phyloP scores from a whole-genome alignment of 257 asterid genomes.

The Solanum piurae region DNA sequence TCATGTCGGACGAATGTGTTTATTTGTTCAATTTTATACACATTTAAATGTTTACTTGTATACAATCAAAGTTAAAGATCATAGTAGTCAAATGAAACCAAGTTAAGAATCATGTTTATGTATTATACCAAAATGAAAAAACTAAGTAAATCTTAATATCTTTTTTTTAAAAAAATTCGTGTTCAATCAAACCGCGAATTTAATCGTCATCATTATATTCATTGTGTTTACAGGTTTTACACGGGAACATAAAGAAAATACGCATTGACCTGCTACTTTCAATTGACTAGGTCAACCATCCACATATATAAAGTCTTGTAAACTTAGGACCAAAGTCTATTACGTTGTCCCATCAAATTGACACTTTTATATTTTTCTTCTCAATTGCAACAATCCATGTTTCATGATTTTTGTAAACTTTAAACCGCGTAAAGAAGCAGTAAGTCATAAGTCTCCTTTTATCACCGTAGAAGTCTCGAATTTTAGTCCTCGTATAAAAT shows the following conservation, averaged over 20 bases:
- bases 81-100: rapidly evolving
- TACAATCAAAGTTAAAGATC: too few species aligned
- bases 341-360: neutral
- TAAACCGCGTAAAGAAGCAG: neutral
- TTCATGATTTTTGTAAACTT: neutral
- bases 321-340: neutral
- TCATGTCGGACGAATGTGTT: rapidly evolving
- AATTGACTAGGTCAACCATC: constrained; percentile 14
- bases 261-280: constrained; percentile 10
- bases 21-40: too few species aligned
- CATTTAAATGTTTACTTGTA: too few species aligned
- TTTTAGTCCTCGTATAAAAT: rapidly evolving
- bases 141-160: too few species aligned
- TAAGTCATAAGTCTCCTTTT: neutral
- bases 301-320: neutral
- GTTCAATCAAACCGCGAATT: rapidly evolving
- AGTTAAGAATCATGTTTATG: too few species aligned
- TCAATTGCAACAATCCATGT: neutral
- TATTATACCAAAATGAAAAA: too few species aligned
- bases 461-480: neutral
- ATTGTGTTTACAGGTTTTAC: neutral
- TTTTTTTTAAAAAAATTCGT: too few species aligned
- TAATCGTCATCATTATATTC: neutral
- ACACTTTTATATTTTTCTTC: neutral
- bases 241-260: neutral